phyloP scores from a whole-genome alignment of 176 grass and related monocot species.

The Musa beccarii region DNA sequence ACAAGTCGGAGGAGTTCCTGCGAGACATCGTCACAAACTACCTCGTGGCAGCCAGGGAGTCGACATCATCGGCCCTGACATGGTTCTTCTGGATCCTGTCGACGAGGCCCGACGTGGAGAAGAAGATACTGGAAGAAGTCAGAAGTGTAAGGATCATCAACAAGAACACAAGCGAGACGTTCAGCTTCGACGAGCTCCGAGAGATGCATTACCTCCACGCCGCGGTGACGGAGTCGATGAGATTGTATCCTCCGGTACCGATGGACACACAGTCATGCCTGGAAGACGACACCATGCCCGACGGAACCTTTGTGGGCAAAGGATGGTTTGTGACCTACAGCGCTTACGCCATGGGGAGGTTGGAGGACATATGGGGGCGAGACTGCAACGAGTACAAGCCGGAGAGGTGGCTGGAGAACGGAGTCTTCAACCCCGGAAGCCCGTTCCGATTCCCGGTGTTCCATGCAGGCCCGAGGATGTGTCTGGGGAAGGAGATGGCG shows the following conservation, averaged over 20 bases:
- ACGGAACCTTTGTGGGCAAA: constrained; percentile 40
- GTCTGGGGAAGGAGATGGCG: constrained; percentile 38
- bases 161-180: background rate
- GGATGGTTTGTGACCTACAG: constrained; percentile 24
- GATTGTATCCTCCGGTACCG: constrained; percentile 30
- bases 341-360: constrained; percentile 28
- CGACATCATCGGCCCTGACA: constrained; percentile 34
- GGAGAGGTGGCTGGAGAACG: constrained; percentile 28
- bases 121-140: background rate
- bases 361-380: constrained; percentile 24
- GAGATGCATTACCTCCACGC: constrained; percentile 41
- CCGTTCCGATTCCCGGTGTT: constrained; percentile 30
- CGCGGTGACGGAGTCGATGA: constrained; percentile 34
- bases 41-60: constrained; percentile 41
- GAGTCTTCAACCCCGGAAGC: constrained; percentile 18
- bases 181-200: constrained; percentile 24
- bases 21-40: constrained; percentile 29
- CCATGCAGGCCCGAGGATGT: constrained; percentile 27
- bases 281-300: constrained; percentile 36
- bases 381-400: constrained; percentile 30
- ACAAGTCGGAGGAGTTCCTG: constrained; percentile 19
- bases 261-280: constrained; percentile 37
- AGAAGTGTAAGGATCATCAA: background rate
- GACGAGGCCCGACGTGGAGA: background rate
- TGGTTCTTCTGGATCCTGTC: constrained; percentile 49